phyloP scores from a whole-genome alignment of 116 monocot genomes.

The Phalaenopsis hybrid region DNA sequence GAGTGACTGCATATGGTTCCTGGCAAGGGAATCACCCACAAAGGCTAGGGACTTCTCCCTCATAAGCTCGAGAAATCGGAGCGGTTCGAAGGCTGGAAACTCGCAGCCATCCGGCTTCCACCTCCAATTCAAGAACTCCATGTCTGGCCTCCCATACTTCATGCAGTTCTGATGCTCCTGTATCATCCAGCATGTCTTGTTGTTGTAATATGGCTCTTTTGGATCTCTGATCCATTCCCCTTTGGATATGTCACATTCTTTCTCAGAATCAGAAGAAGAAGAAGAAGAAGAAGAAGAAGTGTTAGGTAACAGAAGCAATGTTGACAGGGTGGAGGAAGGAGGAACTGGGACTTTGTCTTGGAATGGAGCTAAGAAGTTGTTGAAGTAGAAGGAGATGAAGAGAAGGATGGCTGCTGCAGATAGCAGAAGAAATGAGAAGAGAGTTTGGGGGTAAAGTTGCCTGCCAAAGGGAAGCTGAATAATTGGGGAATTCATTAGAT shows the following conservation, averaged over 20 bases:
- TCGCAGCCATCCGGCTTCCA: conserved; percentile 37
- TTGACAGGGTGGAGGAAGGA: not conserved
- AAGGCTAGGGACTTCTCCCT: conserved; percentile 21
- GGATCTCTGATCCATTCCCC: conserved; percentile 19
- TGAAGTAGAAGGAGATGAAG: conserved; percentile 13
- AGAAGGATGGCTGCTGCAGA: not conserved
- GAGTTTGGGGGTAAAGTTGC: not conserved
- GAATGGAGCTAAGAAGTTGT: not conserved
- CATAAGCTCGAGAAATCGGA: conserved; percentile 15
- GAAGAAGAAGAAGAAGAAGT: not conserved
- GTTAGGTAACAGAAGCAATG: not conserved
- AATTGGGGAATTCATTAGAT: not conserved
- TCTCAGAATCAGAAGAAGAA: not conserved
- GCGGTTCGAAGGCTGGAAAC: conserved; percentile 19
- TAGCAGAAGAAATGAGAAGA: not conserved
- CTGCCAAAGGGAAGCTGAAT: not conserved
- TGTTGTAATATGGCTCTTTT: conserved; percentile 25
- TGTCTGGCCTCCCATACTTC: conserved; percentile 36
- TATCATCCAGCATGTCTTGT: conserved; percentile 26
- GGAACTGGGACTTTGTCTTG: not conserved
- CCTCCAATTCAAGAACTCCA: conserved; percentile 32
- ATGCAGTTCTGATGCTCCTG: conserved; percentile 47
- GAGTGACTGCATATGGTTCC: conserved; percentile 25
- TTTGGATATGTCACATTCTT: conserved; percentile 11
- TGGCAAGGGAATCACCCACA: conserved; percentile 19